Evolutionary conservation across 2,329 filamentous ascomycete genomes (phyloP).

Genomic region (Xylariaceae sp.): DNA sequence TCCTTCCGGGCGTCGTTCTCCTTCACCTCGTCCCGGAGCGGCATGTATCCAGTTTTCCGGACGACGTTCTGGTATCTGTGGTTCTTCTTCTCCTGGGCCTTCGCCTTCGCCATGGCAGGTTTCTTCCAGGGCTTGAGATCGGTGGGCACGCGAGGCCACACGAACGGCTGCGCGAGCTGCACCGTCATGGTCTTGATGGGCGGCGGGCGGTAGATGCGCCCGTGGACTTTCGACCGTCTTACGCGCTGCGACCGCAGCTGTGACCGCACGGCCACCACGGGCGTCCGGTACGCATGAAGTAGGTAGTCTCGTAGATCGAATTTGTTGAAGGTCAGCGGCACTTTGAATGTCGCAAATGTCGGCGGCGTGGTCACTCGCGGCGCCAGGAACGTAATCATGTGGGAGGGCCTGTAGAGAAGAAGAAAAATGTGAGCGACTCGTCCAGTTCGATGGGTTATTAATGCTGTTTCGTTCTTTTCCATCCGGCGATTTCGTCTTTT

Average conservation of each 20-base stretch:
- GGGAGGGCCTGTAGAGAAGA: conserved; percentile 70
- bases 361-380: conserved; percentile 71
- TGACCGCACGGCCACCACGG: conserved; percentile 75
- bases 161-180: conserved; percentile 85
- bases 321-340: conserved; percentile 93
- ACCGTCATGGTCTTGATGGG: conserved; percentile 93
- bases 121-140: conserved; percentile 68
- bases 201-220: conserved; percentile 72
- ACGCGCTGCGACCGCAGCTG: conserved; percentile 74
- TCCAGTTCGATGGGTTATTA: not conserved
- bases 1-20: conserved; percentile 50
- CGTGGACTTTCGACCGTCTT: conserved; percentile 53
- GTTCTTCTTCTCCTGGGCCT: conserved; percentile 45
- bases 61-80: not conserved
- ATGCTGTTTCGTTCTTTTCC: not conserved
- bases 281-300: conserved; percentile 81
- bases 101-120: conserved; percentile 47
- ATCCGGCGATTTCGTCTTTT: not conserved
- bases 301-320: conserved; percentile 97
- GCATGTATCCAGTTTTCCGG: conserved; percentile 44
- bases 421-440: not conserved
- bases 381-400: conserved; percentile 80
- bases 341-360: conserved; percentile 86
- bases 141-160: conserved; percentile 77
- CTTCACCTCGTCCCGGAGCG: conserved; percentile 51